Conservation (phyloP, 768 basidiomycete species). For the Coprinopsis marcescibilis region DNA sequence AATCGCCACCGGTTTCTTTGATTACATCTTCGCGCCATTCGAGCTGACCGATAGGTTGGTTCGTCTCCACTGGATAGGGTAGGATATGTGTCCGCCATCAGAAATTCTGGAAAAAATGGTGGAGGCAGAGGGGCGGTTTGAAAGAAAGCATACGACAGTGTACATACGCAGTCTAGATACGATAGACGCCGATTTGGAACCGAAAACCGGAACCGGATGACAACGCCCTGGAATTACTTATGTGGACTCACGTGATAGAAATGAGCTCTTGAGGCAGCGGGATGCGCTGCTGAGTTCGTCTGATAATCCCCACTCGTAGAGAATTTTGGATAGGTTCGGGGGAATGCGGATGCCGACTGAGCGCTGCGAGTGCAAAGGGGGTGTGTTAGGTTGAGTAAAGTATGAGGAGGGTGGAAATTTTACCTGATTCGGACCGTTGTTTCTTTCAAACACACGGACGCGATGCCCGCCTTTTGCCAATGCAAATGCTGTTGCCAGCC, state of each 20-base stretch:
- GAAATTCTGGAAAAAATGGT: too few relatives aligned
- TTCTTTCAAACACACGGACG: constrained; percentile 43
- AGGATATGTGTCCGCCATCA: too few relatives aligned
- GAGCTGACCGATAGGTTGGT: constrained; percentile 36
- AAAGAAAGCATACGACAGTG: too few relatives aligned
- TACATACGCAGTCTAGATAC: too few relatives aligned
- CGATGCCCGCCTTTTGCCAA: constrained; percentile 45
- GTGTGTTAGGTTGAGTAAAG: not conserved
- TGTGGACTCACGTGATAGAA: constrained; percentile 29
- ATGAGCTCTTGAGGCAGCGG: constrained; percentile 28
- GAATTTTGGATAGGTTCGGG: constrained; percentile 47
- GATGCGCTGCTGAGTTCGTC: constrained; percentile 31
- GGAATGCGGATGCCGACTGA: constrained; percentile 42
- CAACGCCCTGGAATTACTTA: not conserved
- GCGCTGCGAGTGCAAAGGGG: constrained; percentile 16
- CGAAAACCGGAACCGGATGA: not conserved
- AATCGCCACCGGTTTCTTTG: constrained; percentile 42
- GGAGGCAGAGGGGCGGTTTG: too few relatives aligned
- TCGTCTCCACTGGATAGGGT: constrained; percentile 43
- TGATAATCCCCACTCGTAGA: constrained; percentile 45
- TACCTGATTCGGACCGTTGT: constrained; percentile 27
- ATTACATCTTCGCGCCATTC: constrained; percentile 47
- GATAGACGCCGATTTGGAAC: not conserved
- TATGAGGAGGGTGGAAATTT: not conserved
- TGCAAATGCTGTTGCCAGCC: constrained; percentile 43